Evolutionary conservation across 805 yeast species (phyloP).

Genomic region (Metschnikowia picachoensis): DNA sequence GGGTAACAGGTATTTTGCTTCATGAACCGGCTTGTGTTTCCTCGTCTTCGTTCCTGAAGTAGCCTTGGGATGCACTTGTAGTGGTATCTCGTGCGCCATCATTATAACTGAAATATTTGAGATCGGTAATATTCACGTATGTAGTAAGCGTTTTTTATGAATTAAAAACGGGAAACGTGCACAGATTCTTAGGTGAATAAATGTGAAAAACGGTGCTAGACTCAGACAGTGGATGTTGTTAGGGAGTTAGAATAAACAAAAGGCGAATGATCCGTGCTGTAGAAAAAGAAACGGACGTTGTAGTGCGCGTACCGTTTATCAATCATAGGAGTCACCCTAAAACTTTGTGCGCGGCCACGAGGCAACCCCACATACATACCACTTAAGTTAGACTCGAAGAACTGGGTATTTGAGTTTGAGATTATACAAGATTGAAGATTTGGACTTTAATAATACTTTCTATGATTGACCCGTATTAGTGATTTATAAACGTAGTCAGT

Average conservation of each 20-base stretch:
- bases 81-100: slow-evolving; percentile 32
- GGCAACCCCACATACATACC: neutral
- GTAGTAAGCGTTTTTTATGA: neutral
- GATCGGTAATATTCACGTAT: neutral
- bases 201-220: neutral
- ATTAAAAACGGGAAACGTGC: neutral
- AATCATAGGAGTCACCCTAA: neutral
- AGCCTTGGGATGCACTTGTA: slow-evolving; percentile 21
- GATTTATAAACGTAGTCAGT: slow-evolving; percentile 29
- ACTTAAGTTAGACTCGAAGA: too few species aligned
- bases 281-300: slow-evolving; percentile 1
- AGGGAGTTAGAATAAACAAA: neutral
- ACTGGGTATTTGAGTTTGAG: too few species aligned
- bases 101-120: slow-evolving; percentile 9
- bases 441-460: neutral
- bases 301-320: slow-evolving; percentile 1
- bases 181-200: neutral
- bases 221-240: neutral
- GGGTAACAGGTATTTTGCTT: slow-evolving; percentile 22
- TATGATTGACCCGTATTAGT: neutral
- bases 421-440: too few species aligned
- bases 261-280: slow-evolving; percentile 1
- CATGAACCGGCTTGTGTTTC: slow-evolving; percentile 14
- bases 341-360: neutral
- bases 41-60: slow-evolving; percentile 13